phyloP scores from a whole-genome alignment of 176 grass and related monocot genomes.

The Dendrocalamus sinicus region DNA sequence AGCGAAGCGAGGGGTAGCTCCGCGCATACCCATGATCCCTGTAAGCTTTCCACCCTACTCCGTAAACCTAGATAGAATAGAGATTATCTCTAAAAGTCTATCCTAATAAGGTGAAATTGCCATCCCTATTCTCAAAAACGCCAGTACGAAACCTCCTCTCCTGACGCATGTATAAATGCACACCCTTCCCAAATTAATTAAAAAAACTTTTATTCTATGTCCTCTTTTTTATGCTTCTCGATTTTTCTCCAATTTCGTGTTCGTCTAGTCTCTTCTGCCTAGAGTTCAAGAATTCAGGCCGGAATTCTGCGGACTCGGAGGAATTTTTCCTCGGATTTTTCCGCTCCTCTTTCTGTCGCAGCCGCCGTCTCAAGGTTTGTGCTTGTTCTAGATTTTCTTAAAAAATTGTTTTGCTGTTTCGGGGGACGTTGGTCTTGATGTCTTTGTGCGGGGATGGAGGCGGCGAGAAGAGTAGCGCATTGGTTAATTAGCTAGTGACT shows the following conservation, averaged over 20 bases:
- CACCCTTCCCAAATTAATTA: neutral
- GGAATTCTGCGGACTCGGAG: neutral
- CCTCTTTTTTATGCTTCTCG: constrained; percentile 31
- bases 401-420: neutral
- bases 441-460: constrained; percentile 11
- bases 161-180: constrained; percentile 24
- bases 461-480: neutral
- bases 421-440: neutral
- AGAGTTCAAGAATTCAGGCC: neutral
- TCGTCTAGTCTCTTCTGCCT: constrained; percentile 37
- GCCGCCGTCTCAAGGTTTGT: constrained; percentile 39
- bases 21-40: accelerated
- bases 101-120: too few relatives aligned
- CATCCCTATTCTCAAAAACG: neutral
- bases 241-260: constrained; percentile 36
- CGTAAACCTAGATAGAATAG: too few relatives aligned
- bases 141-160: neutral
- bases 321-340: constrained; percentile 10
- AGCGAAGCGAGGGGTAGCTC: too few relatives aligned
- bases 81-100: too few relatives aligned
- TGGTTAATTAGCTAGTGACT: neutral
- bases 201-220: constrained; percentile 8
- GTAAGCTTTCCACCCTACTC: too few relatives aligned
- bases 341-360: neutral
- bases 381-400: neutral